Base-by-base conservation (phyloP, 139 green algal genomes). In the Trebouxia sp. region DNA sequence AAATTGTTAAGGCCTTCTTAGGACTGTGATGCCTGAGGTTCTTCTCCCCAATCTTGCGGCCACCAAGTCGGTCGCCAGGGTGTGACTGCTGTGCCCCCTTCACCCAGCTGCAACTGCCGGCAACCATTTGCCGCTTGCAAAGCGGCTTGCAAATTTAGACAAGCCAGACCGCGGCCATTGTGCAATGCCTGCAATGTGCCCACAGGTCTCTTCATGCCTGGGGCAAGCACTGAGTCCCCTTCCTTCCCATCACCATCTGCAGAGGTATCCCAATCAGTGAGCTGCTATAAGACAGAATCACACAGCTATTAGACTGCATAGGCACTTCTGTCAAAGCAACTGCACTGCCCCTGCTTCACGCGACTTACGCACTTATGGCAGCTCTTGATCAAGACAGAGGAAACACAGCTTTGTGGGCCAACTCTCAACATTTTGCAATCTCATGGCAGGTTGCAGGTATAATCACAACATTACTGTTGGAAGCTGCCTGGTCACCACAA, bases 11-110 rank as follows among this genome's bases (percentile, higher is more conserved):
- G 62, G 1, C 37, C 14, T 35, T n/a, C 20, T 24, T 24, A 69
- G 26, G 66, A 45, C 38, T 47, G 66, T 38, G 76, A 51, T 28
- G 58, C 48, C 5, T 50, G 24, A 51, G 81, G 69, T 41, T 89
- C 83, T 22, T 72, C 39, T 6, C 85, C 83, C 87, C 87, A 90
- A 5, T 67, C 28, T 47, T 70, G 26, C 0, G 86, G 86, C 86
- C 86, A 90, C 86, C 86, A 90, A 9, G 75, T n/a, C 20, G 86
- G 86, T 47, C 56, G 26, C 35, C 43, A 74, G 4, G 56, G 38
- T 26, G 22, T 58, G n/a, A 82, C 70, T 35, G 9, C 5, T 37
- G 77, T n/a, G 4, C 58, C 77, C 5, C 53, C 51, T 28, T 79
- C 76, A 37, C 22, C 56, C 24, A 66, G 41, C 12, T 66, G 24